phyloP scores from a whole-genome alignment of 129 eudicot species.

The Rutidosis leptorrhynchoides region DNA sequence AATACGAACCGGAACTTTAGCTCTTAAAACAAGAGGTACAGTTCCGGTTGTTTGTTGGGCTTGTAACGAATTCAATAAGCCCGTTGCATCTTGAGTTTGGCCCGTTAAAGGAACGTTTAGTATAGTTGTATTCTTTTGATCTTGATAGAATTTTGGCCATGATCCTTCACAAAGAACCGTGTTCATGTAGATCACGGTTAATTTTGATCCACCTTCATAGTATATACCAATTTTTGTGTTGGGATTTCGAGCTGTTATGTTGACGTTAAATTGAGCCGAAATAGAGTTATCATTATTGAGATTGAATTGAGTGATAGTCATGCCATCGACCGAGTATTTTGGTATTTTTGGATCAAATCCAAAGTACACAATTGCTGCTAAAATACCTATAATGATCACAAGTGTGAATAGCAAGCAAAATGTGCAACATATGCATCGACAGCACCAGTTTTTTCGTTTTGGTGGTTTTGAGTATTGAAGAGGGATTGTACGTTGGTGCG shows the following conservation, averaged over 20 bases:
- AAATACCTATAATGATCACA: conserved; percentile 40
- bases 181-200: conserved; percentile 56
- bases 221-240: conserved; percentile 75
- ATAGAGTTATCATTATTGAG: conserved; percentile 46
- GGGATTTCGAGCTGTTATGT: conserved; percentile 82
- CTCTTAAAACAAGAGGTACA: conserved; percentile 57
- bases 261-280: conserved; percentile 66
- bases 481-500: conserved; percentile 50
- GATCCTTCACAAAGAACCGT: conserved; percentile 65
- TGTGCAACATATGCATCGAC: conserved; percentile 61
- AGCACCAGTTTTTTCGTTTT: conserved; percentile 41
- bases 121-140: conserved; percentile 73
- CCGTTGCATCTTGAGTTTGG: conserved; percentile 44
- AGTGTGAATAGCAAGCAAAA: conserved; percentile 36
- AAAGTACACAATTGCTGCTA: conserved; percentile 74
- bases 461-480: conserved; percentile 52
- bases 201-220: conserved; percentile 58
- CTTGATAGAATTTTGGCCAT: conserved; percentile 88
- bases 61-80: conserved; percentile 36
- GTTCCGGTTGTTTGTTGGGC: conserved; percentile 53
- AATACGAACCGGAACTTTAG: conserved; percentile 66
- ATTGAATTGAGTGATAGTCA: conserved; percentile 54
- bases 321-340: conserved; percentile 63
- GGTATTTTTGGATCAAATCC: conserved; percentile 74
- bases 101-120: conserved; percentile 45